Evolutionary conservation across 2,329 filamentous ascomycete genomes (phyloP).

Genomic region (Exserohilum turcica): DNA sequence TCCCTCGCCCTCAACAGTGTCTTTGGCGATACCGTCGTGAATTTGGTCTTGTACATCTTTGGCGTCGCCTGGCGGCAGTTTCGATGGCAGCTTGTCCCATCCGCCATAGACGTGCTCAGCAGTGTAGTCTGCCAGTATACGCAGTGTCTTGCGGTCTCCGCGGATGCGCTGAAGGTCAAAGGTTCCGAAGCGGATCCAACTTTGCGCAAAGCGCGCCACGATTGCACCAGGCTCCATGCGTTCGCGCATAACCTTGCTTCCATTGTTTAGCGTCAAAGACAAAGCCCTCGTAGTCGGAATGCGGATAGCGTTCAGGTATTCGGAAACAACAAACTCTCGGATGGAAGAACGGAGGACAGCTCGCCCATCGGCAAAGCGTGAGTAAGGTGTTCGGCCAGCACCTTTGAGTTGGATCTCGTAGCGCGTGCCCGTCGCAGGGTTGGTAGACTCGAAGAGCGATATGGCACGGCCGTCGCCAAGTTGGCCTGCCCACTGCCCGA

Average conservation of each 20-base stretch:
- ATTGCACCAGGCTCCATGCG: slow-evolving; percentile 87
- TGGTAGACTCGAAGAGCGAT: slow-evolving; percentile 87
- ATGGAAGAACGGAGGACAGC: slow-evolving; percentile 92
- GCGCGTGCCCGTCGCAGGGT: slow-evolving; percentile 69
- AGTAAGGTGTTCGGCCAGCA: slow-evolving; percentile 91
- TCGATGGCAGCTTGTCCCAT: slow-evolving; percentile 79
- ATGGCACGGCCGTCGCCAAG: slow-evolving; percentile 94
- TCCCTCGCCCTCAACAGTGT: slow-evolving; percentile 68
- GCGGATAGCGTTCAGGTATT: slow-evolving; percentile 80
- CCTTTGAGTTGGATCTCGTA: slow-evolving; percentile 96
- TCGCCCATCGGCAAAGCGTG: slow-evolving; percentile 93
- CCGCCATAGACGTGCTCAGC: slow-evolving; percentile 86
- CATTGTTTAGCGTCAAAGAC: slow-evolving; percentile 73
- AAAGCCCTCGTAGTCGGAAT: slow-evolving; percentile 89
- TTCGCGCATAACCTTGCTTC: slow-evolving; percentile 72
- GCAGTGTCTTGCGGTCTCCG: slow-evolving; percentile 75
- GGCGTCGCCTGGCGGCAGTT: slow-evolving; percentile 55
- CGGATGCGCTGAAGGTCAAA: slow-evolving; percentile 89
- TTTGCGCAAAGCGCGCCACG: slow-evolving; percentile 87
- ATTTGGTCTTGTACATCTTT: slow-evolving; percentile 54
- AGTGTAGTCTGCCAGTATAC: slow-evolving; percentile 78
- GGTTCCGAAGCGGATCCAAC: slow-evolving; percentile 91
- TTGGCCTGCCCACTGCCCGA: slow-evolving; percentile 91
- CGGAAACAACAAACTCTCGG: slow-evolving; percentile 90
- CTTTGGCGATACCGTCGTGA: slow-evolving; percentile 57